Evolutionary conservation across 768 basidiomycete genomes (phyloP).

Genomic region (Tricholoma sp.): DNA sequence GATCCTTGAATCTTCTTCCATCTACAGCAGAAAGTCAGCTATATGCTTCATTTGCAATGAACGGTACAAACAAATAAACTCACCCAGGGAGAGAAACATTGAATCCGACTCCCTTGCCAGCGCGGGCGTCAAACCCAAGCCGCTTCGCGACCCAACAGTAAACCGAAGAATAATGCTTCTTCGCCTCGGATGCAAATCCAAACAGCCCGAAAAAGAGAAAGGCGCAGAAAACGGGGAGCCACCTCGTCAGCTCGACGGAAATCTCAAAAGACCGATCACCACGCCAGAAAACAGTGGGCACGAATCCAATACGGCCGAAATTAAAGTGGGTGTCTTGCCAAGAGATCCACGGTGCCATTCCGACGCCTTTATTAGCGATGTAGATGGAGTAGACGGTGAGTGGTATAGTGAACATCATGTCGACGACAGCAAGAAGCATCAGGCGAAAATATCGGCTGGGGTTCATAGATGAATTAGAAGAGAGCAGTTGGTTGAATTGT

Average conservation of each 20-base stretch:
- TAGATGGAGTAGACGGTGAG: conserved; percentile 18
- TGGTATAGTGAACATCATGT: conserved; percentile 33
- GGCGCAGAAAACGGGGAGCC: conserved; percentile 32
- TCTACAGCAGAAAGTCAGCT: background rate
- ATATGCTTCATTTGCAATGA: background rate
- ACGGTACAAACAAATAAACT: background rate
- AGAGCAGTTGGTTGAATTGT: conserved; percentile 36
- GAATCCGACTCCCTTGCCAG: background rate
- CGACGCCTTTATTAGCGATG: conserved; percentile 26
- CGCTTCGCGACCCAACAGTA: conserved; percentile 7
- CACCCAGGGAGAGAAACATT: background rate
- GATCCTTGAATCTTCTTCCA: background rate
- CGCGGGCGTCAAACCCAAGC: background rate
- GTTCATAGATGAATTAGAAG: conserved; percentile 15
- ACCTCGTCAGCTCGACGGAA: conserved; percentile 29
- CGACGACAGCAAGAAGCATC: conserved; percentile 39
- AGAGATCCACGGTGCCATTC: conserved; percentile 29
- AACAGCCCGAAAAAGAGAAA: conserved; percentile 52
- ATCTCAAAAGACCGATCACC: background rate
- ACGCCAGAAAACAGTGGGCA: conserved; percentile 17
- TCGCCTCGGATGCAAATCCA: conserved; percentile 47
- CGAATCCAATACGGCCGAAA: conserved; percentile 27
- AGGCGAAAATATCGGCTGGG: conserved; percentile 47
- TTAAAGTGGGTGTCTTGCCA: conserved; percentile 39
- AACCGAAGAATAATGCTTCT: conserved; percentile 33